phyloP scores from a whole-genome alignment of 352 stramenopile species.

The Elongisporangium prolatum region DNA sequence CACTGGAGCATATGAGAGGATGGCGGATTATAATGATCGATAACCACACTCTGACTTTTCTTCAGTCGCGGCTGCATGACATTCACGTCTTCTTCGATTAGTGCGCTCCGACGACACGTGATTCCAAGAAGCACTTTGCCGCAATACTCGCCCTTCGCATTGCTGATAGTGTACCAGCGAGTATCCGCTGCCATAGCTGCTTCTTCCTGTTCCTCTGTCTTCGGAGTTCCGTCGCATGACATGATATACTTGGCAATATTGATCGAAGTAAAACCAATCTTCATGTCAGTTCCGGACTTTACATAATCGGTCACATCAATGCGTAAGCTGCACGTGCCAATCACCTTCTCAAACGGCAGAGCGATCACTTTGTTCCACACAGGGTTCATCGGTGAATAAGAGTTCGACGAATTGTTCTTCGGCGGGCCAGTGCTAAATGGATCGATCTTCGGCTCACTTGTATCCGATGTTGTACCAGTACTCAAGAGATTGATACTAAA shows the following conservation, averaged over 20 bases:
- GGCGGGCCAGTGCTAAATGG: slow-evolving; percentile 56
- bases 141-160: slow-evolving; percentile 82
- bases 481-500: slow-evolving; percentile 66
- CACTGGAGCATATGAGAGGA: slow-evolving; percentile 75
- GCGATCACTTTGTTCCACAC: slow-evolving; percentile 83
- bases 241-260: slow-evolving; percentile 87
- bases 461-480: slow-evolving; percentile 27
- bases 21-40: slow-evolving; percentile 62
- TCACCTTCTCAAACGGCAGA: slow-evolving; percentile 69
- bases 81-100: slow-evolving; percentile 19
- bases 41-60: slow-evolving; percentile 76
- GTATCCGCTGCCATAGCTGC: slow-evolving; percentile 61
- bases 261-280: slow-evolving; percentile 59
- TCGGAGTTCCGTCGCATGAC: slow-evolving; percentile 34
- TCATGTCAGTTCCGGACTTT: slow-evolving; percentile 32
- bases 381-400: slow-evolving; percentile 61
- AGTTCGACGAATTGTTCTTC: slow-evolving; percentile 46
- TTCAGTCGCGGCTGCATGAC: slow-evolving; percentile 42
- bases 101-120: slow-evolving; percentile 43
- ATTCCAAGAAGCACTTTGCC: slow-evolving; percentile 81
- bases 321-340: slow-evolving; percentile 70
- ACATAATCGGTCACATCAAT: slow-evolving; percentile 68
- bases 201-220: slow-evolving; percentile 53
- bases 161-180: slow-evolving; percentile 85
- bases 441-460: slow-evolving; percentile 11